Evolutionary conservation across 106 monocot genomes (phyloP), one percentile per base, ranked within the genome.

Genomic region (Hemerocallis citrina): DNA sequence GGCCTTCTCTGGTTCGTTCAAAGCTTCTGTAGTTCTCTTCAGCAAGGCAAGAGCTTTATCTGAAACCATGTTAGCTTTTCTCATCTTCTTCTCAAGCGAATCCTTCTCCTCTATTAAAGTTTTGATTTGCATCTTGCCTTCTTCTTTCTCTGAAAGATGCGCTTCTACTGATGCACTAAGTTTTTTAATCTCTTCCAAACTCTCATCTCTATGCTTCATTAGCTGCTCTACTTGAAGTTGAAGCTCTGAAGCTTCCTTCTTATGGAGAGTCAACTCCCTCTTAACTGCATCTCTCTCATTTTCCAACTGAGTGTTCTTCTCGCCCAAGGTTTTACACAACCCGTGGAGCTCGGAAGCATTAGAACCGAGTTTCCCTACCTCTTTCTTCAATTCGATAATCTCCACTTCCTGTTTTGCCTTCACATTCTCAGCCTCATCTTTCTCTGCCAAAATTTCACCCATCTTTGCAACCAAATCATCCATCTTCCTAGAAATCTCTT

Each of bases 201-300:
- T 31, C 21, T 34, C 52, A 57, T 48, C 55, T 29, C 49, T 73
- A 27, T 24, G 73, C 33, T 62, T 69, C 72, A 52, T 33, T 39
- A 72, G 28, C 61, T 39, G 61, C 55, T 66, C 65, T 33, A 74
- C 38, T 61, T 72, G 56, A 9, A 42, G 11, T 35, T 3, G 36
- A 20, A 71, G 62, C 19, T 20, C 13, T 4, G 1, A 0, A 1
- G 41, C 22, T 40, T 75, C 67, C 29, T 33, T 44, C 25, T 30
- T 52, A 34, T 70, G 32, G 19, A 25, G 0, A 40, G 50, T 9
- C n/a, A 76, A 64, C 3, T 14, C 45, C 2, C 44, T 65, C 10
- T 27, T 0, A 21, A 27, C 36, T 19, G 36, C 21, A 19, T 71
- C 71, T 7, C 10, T 67, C 17, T 68, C 72, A 41, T 50, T 27